Conservation (phyloP, 495 filamentous ascomycete species). For the Daldinia bambusicola region DNA sequence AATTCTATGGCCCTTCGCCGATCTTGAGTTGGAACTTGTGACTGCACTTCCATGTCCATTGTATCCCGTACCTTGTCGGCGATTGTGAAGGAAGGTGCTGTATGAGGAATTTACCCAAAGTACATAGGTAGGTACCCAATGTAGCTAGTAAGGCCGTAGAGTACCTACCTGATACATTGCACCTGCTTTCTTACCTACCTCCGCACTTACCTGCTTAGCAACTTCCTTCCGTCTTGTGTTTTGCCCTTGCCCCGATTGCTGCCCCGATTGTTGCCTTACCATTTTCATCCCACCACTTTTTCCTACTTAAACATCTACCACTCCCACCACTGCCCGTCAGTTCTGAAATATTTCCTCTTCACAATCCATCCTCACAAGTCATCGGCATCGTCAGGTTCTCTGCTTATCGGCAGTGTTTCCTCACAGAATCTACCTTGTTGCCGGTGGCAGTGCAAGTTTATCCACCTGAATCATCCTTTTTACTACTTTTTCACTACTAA, state of each 20-base stretch:
- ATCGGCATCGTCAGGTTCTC: neutral
- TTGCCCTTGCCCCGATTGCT: neutral
- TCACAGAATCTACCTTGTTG: too few relatives aligned
- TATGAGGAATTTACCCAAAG: neutral
- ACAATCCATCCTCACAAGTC: neutral
- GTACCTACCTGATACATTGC: too few relatives aligned
- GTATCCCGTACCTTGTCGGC: neutral
- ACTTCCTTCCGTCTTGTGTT: neutral
- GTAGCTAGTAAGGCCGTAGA: neutral
- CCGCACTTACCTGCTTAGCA: neutral
- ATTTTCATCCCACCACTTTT: neutral
- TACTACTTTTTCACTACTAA: neutral
- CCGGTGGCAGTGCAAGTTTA: neutral
- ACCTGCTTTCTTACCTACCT: neutral
- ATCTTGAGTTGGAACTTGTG: neutral
- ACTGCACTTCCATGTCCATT: neutral
- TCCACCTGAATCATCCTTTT: neutral
- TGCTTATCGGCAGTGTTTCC: neutral
- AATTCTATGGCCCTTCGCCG: neutral
- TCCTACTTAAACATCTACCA: neutral
- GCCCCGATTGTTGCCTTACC: neutral
- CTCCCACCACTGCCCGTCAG: neutral
- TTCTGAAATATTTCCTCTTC: neutral
- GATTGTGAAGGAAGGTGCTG: neutral
- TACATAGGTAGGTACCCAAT: neutral